phyloP scores from a whole-genome alignment of 306 rosid genomes.

The Psophocarpus tetragonolobus region DNA sequence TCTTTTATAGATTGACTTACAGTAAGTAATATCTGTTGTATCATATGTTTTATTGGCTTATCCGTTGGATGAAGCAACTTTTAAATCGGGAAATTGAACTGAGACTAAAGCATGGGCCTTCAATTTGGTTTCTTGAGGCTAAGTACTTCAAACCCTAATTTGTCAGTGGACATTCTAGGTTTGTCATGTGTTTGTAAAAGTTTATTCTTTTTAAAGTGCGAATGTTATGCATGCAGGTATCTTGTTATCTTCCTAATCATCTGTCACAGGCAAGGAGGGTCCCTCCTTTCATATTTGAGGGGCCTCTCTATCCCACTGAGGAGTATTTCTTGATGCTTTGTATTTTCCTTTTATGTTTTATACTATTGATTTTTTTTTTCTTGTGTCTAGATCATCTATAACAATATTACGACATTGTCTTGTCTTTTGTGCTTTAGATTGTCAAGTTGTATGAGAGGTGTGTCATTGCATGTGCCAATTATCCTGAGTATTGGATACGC shows the following conservation, averaged over 20 bases:
- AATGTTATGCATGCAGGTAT: conserved; percentile 99
- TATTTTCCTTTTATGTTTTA: conserved; percentile 62
- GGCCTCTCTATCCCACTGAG: conserved; percentile 96
- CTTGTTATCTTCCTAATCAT: conserved; percentile 90
- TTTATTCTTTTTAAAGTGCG: conserved; percentile 78
- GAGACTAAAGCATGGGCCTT: conserved; percentile 99
- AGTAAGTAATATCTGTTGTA: conserved; percentile 74
- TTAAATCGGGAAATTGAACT: conserved; percentile 95
- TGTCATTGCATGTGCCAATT: conserved; percentile 96
- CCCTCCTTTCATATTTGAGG: conserved; percentile 97
- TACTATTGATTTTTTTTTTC: conserved; percentile 44
- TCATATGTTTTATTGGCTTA: conserved; percentile 90
- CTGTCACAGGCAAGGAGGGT: conserved; percentile 99
- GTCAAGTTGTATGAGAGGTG: conserved; percentile 96
- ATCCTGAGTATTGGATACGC: conserved; percentile 95
- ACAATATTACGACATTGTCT: not conserved
- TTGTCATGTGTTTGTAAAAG: conserved; percentile 77
- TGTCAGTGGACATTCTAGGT: conserved; percentile 90
- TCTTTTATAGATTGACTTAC: conserved; percentile 69
- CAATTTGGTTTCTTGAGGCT: conserved; percentile 99
- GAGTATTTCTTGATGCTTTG: conserved; percentile 91
- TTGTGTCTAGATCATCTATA: conserved; percentile 17
- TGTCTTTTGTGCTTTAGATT: conserved; percentile 54
- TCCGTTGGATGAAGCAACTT: conserved; percentile 95
- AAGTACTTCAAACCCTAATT: conserved; percentile 98